phyloP scores from a whole-genome alignment of 2,329 filamentous ascomycete genomes.

The Aspergillus arachidicola region DNA sequence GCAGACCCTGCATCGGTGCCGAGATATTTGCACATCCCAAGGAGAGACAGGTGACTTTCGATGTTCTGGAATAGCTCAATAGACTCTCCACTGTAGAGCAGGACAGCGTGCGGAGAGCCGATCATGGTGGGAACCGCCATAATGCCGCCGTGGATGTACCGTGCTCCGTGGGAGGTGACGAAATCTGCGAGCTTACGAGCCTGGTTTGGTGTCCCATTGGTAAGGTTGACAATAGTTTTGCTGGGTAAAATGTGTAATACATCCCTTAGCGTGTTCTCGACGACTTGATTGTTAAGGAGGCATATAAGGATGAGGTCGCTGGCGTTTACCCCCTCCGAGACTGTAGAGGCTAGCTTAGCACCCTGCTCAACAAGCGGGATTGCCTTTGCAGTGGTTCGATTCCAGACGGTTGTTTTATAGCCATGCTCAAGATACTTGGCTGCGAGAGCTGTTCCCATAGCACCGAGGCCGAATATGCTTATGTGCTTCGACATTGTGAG shows the following conservation, averaged over 20 bases:
- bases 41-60: not conserved
- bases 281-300: slow-evolving; percentile 13
- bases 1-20: slow-evolving; percentile 12
- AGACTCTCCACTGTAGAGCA: slow-evolving; percentile 10
- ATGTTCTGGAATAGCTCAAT: not conserved
- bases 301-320: slow-evolving; percentile 14
- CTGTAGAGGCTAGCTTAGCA: slow-evolving; percentile 1
- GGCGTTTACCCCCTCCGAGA: slow-evolving; percentile 3
- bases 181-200: slow-evolving; percentile 9
- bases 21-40: slow-evolving; percentile 10
- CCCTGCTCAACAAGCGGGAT: slow-evolving; percentile 9
- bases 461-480: slow-evolving; percentile 18
- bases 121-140: slow-evolving; percentile 19
- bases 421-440: slow-evolving; percentile 8
- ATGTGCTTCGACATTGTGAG: not conserved
- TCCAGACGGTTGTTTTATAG: slow-evolving; percentile 16
- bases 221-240: slow-evolving; percentile 16
- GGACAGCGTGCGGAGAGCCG: slow-evolving; percentile 10
- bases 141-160: slow-evolving; percentile 18
- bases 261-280: slow-evolving; percentile 3
- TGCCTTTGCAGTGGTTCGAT: slow-evolving; percentile 13
- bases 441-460: slow-evolving; percentile 17
- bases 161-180: slow-evolving; percentile 2
- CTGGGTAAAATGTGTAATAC: not conserved
- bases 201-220: slow-evolving; percentile 16